A percentile compares a stretch with the other conserved stretches of the same genome.
phyloP scores from a whole-genome alignment of 2,329 filamentous ascomycete species.

The Ceratocystiopsis minuta region DNA sequence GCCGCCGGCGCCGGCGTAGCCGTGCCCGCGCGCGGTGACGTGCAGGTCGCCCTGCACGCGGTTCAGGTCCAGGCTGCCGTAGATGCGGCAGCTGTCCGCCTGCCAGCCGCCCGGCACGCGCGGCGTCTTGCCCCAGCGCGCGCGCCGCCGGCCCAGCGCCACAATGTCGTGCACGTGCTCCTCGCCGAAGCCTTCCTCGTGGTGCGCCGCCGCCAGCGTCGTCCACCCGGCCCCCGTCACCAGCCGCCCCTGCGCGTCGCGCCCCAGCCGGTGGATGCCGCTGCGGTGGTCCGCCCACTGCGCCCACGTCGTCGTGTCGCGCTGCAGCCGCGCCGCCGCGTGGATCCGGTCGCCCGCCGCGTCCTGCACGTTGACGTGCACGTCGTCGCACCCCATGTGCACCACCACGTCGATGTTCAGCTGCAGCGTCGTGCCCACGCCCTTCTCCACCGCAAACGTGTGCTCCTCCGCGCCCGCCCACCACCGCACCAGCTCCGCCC shows the following conservation, averaged over 20 bases:
- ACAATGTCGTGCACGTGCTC: slow-evolving; percentile 88
- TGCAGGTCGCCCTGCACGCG: slow-evolving; percentile 98
- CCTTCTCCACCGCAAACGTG: slow-evolving; percentile 86
- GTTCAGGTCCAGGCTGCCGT: slow-evolving; percentile 77
- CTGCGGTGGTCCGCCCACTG: slow-evolving; percentile 57
- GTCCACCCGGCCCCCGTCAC: slow-evolving; percentile 41
- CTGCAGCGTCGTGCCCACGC: slow-evolving; percentile 70
- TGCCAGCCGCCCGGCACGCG: slow-evolving; percentile 29
- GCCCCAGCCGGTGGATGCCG: slow-evolving; percentile 43
- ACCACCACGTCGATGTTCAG: slow-evolving; percentile 93
- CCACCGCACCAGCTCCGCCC: slow-evolving; percentile 66
- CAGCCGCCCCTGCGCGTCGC: slow-evolving; percentile 34
- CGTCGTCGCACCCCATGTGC: slow-evolving; percentile 65
- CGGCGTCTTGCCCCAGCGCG: slow-evolving; percentile 62
- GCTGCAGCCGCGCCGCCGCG: slow-evolving; percentile 54
- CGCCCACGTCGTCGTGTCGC: slow-evolving; percentile 62
- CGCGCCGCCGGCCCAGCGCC: slow-evolving; percentile 42
- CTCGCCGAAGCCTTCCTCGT: slow-evolving; percentile 54
- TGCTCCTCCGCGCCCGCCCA: slow-evolving; percentile 71
- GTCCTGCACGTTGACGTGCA: slow-evolving; percentile 97
- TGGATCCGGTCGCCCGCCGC: slow-evolving; percentile 82
- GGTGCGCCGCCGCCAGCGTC: slow-evolving; percentile 19
- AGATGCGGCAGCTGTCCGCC: slow-evolving; percentile 71
- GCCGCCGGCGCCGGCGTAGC: slow-evolving; percentile 64
- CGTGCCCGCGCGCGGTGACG: slow-evolving; percentile 85